Evolutionary conservation across 169 alveolate species (phyloP).

Genomic region (Plasmodium inui): DNA sequence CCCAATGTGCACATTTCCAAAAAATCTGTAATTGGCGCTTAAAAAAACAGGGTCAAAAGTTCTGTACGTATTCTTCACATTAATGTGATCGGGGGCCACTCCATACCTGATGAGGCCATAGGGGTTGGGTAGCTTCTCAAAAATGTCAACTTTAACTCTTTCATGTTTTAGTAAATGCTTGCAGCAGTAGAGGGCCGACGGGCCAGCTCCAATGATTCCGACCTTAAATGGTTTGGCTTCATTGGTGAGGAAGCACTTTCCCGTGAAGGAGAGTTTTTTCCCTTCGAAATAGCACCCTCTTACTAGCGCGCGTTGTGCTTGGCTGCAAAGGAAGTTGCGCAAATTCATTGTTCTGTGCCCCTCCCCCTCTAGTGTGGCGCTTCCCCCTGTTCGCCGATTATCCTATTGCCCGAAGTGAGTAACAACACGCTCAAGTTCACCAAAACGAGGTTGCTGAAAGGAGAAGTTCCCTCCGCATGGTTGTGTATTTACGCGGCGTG

Average conservation of each 20-base stretch:
- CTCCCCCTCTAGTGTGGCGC: neutral
- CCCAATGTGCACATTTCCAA: conserved; percentile 86
- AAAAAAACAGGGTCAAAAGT: conserved; percentile 78
- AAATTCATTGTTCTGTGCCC: neutral
- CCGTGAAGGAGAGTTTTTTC: neutral
- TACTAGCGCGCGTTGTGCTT: neutral
- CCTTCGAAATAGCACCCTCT: neutral
- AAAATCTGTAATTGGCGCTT: conserved; percentile 79
- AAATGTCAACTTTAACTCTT: conserved; percentile 85
- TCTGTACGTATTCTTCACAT: conserved; percentile 80
- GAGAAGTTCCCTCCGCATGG: neutral
- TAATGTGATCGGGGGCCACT: conserved; percentile 90
- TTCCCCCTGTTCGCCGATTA: neutral
- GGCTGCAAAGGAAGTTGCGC: neutral
- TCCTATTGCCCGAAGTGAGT: neutral
- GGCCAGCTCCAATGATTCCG: conserved; percentile 91
- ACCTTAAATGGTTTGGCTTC: conserved; percentile 74
- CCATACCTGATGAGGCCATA: conserved; percentile 90
- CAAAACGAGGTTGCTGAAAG: neutral
- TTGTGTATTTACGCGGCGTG: neutral
- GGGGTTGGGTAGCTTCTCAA: conserved; percentile 88
- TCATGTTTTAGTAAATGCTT: conserved; percentile 79
- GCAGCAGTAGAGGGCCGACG: conserved; percentile 90
- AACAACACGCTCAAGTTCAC: neutral
- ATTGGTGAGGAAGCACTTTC: conserved; percentile 16